phyloP scores from a whole-genome alignment of 345 rosid genomes.

The Gossypium longicalyx region DNA sequence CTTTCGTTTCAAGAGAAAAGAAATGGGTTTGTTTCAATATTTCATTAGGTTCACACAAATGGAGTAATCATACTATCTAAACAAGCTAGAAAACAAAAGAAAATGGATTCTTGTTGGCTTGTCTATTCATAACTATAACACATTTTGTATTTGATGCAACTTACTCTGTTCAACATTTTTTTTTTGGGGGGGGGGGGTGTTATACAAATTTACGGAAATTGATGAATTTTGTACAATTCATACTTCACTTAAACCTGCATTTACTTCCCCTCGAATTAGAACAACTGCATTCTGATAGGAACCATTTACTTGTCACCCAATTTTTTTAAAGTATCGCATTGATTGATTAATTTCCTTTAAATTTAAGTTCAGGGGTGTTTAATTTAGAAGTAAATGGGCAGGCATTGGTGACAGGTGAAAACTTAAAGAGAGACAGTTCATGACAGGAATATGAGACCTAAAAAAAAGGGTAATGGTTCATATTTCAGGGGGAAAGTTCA shows the following conservation, averaged over 20 bases:
- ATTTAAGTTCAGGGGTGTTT: not conserved
- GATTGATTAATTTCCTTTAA: not conserved
- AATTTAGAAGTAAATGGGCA: not conserved
- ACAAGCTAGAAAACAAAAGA: slow-evolving; percentile 3
- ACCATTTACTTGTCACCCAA: not conserved
- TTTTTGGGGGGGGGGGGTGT: fast-evolving
- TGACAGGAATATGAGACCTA: slow-evolving; percentile 5
- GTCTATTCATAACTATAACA: not conserved
- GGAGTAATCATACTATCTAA: not conserved
- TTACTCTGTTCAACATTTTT: not conserved
- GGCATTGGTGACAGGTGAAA: not conserved
- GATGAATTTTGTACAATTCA: too few relatives aligned
- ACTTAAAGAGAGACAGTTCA: not conserved
- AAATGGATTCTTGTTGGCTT: slow-evolving; percentile 7
- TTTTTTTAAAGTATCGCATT: not conserved
- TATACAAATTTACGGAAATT: too few relatives aligned
- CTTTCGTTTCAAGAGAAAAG: not conserved
- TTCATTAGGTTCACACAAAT: not conserved
- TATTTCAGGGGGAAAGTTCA: not conserved
- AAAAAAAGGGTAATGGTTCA: not conserved
- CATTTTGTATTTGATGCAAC: not conserved
- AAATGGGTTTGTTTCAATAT: not conserved
- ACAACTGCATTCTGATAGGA: not conserved
- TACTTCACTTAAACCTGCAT: too few relatives aligned
- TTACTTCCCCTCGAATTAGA: not conserved